Conservation (phyloP, 257 asterid species). For the Marsdenia floribunda region DNA sequence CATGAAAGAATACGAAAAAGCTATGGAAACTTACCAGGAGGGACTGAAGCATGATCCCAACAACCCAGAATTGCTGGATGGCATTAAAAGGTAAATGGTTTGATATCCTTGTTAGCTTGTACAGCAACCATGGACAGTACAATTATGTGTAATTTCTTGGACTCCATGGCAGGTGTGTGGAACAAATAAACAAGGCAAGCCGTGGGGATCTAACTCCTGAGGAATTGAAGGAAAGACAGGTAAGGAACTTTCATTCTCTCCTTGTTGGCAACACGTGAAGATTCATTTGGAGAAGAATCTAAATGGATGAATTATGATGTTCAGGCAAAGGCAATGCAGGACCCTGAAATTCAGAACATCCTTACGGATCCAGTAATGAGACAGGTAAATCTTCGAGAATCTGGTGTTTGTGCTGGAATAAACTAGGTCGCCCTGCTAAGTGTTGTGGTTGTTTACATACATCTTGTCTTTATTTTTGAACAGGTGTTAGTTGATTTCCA, state of each 20-base stretch:
- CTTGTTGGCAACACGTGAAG: background rate
- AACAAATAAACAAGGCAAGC: conserved; percentile 77
- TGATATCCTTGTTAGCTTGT: background rate
- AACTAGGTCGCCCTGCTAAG: too few relatives aligned
- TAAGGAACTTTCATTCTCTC: conserved; percentile 14
- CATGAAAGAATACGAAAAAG: conserved; percentile 89
- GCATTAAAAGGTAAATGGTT: conserved; percentile 58
- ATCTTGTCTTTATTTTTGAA: background rate
- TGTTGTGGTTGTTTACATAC: background rate
- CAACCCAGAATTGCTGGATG: conserved; percentile 77
- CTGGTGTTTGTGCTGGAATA: too few relatives aligned
- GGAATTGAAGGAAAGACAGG: conserved; percentile 98
- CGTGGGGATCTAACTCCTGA: conserved; percentile 93
- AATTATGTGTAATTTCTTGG: background rate
- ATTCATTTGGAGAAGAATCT: background rate
- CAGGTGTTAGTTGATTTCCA: conserved; percentile 74
- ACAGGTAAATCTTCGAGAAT: conserved; percentile 47
- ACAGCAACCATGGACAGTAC: background rate
- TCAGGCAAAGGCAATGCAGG: conserved; percentile 93
- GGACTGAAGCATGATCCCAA: conserved; percentile 80
- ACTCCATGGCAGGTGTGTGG: conserved; percentile 56
- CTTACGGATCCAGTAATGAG: conserved; percentile 94
- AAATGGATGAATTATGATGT: background rate
- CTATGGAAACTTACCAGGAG: conserved; percentile 81
- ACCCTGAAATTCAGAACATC: conserved; percentile 89